phyloP scores from a whole-genome alignment of 2,329 filamentous ascomycete genomes.

The Pseudopyricularia javanii region DNA sequence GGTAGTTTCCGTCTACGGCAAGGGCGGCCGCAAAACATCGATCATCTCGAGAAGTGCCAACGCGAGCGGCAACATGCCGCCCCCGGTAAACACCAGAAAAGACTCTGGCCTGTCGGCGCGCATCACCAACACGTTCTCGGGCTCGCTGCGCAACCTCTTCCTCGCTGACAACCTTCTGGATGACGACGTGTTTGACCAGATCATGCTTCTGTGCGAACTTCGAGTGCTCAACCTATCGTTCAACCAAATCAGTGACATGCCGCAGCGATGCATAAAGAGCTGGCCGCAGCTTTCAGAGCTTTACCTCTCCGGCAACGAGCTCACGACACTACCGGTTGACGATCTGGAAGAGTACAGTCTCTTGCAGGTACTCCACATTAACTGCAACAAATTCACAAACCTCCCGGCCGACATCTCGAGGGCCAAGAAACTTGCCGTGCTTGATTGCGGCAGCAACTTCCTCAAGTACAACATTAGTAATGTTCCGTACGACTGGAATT shows the following conservation, averaged over 20 bases:
- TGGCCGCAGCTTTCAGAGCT: constrained; percentile 87
- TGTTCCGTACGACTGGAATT: constrained; percentile 99
- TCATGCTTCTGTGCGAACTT: constrained; percentile 70
- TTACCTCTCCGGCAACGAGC: constrained; percentile 88
- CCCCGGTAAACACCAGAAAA: constrained; percentile 54
- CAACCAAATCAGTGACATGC: constrained; percentile 88
- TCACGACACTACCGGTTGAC: constrained; percentile 83
- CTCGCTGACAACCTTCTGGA: constrained; percentile 89
- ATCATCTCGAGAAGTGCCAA: constrained; percentile 54
- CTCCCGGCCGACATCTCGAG: constrained; percentile 90
- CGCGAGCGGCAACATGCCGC: constrained; percentile 33
- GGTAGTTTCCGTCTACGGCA: constrained; percentile 67
- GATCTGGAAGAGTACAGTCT: constrained; percentile 84
- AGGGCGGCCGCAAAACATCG: constrained; percentile 75
- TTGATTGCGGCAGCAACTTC: constrained; percentile 90
- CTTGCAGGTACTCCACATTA: constrained; percentile 84
- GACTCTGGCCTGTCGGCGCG: constrained; percentile 78
- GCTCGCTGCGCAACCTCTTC: constrained; percentile 71
- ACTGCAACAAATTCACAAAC: constrained; percentile 95
- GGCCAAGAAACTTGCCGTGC: constrained; percentile 77
- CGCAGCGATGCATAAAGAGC: constrained; percentile 72
- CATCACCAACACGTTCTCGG: constrained; percentile 75
- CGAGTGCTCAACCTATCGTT: constrained; percentile 88
- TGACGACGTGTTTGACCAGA: constrained; percentile 89
- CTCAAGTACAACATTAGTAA: constrained; percentile 99